These are phyloP conservation scores for Bolboschoenoplectus hybrid DNA, from an alignment of 202 grass and related monocot species.

Conservation along the genomic window DNA sequence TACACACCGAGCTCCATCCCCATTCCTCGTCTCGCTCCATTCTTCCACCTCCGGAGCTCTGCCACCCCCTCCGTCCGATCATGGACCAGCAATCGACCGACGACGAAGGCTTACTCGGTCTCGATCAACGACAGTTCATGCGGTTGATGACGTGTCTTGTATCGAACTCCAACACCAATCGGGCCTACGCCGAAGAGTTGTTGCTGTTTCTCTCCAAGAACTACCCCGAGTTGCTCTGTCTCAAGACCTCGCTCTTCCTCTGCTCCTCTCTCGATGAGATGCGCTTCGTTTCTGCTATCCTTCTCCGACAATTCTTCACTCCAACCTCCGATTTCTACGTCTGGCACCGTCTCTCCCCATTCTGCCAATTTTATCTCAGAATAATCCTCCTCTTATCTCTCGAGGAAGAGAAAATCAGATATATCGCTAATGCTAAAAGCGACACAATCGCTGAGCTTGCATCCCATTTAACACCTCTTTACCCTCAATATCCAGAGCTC, in stretches of 20 bases:
- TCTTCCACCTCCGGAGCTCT: not conserved
- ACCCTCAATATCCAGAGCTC: conserved; percentile 58
- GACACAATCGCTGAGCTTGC: conserved; percentile 76
- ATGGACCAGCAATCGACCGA: not conserved
- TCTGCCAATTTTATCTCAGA: not conserved
- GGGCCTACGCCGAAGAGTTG: not conserved
- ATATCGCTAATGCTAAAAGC: conserved; percentile 55
- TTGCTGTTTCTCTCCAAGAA: conserved; percentile 1
- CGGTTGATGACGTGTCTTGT: not conserved
- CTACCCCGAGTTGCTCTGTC: not conserved
- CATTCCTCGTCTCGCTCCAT: not conserved
- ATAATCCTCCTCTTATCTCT: conserved; percentile 29
- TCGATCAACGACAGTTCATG: not conserved
- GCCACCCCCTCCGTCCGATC: not conserved
- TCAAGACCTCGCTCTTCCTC: not conserved
- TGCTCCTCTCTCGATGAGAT: conserved; percentile 34
- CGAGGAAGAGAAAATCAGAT: conserved; percentile 32
- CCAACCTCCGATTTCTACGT: conserved; percentile 46
- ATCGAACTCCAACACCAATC: not conserved
- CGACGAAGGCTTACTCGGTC: not conserved
- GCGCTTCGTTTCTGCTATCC: conserved; percentile 61
- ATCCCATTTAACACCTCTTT: conserved; percentile 49
- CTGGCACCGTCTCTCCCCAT: not conserved
- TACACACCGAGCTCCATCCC: not conserved
- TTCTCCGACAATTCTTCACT: conserved; percentile 80